Evolutionary conservation across 148 eudicot species (phyloP).

Genomic region (Pouteria glomerata): DNA sequence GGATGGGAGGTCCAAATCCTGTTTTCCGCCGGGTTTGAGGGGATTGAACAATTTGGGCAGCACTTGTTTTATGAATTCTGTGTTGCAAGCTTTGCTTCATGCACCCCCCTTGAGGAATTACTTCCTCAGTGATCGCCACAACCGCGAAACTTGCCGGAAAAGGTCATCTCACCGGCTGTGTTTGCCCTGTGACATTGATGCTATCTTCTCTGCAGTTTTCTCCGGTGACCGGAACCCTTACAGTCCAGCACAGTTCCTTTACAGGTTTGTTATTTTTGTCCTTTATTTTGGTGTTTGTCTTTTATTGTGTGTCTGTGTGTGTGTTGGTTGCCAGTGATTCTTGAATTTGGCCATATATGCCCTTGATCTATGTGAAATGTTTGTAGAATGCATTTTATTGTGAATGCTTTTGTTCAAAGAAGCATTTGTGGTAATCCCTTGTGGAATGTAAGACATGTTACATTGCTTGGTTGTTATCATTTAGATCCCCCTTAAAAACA

Average conservation of each 20-base stretch:
- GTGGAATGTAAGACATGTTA: not conserved
- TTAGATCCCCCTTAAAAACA: not conserved
- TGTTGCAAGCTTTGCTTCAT: slow-evolving; percentile 64
- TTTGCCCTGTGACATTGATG: slow-evolving; percentile 66
- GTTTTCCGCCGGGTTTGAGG: slow-evolving; percentile 49
- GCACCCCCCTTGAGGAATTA: slow-evolving; percentile 62
- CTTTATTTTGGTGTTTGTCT: not conserved
- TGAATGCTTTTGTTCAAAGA: not conserved
- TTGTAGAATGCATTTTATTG: too few species aligned
- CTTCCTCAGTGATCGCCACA: slow-evolving; percentile 54
- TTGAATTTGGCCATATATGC: not conserved
- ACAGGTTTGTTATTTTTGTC: slow-evolving; percentile 27
- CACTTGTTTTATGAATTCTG: slow-evolving; percentile 75
- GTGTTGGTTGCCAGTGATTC: not conserved
- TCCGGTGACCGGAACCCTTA: slow-evolving; percentile 57
- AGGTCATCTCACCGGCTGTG: slow-evolving; percentile 40
- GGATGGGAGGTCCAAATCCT: slow-evolving; percentile 32
- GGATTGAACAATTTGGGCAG: slow-evolving; percentile 66
- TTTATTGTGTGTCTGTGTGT: not conserved
- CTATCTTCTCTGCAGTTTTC: slow-evolving; percentile 48
- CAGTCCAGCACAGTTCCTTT: slow-evolving; percentile 61
- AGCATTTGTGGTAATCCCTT: not conserved
- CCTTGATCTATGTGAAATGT: not conserved
- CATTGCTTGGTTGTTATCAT: not conserved
- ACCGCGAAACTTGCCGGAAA: slow-evolving; percentile 40